phyloP scores from a whole-genome alignment of 176 grass and related monocot genomes.

The Carex kokanica region DNA sequence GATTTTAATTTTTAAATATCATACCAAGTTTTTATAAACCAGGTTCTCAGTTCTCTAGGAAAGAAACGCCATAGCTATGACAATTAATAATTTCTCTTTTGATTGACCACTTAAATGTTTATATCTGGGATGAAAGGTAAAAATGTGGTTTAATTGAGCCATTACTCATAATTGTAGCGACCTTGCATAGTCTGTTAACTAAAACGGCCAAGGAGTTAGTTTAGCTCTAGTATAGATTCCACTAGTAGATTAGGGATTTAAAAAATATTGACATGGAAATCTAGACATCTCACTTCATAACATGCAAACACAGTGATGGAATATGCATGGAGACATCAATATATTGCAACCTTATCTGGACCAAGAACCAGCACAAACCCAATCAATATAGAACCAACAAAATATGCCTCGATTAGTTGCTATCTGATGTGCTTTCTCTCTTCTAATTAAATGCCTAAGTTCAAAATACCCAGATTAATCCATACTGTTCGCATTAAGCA shows the following conservation, averaged over 20 bases:
- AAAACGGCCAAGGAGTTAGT: background rate
- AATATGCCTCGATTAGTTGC: background rate
- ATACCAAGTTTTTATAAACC: background rate
- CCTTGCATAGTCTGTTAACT: background rate
- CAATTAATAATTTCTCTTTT: background rate
- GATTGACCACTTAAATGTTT: background rate
- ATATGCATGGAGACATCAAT: background rate
- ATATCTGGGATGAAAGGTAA: too few relatives aligned
- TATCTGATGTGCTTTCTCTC: background rate
- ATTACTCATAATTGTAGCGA: too few relatives aligned
- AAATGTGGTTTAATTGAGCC: background rate
- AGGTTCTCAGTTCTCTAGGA: background rate
- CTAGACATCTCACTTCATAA: slow-evolving; percentile 1
- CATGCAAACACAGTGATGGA: background rate
- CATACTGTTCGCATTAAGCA: background rate
- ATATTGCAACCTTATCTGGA: background rate
- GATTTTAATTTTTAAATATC: background rate
- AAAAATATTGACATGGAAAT: background rate
- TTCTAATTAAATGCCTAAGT: background rate
- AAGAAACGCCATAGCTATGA: background rate
- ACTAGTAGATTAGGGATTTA: background rate
- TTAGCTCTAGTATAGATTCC: background rate
- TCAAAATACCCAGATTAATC: background rate
- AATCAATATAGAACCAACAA: background rate
- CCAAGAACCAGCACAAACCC: background rate